Evolutionary conservation across 148 eudicot genomes (phyloP).

Genomic region (Rhododendron henanense): DNA sequence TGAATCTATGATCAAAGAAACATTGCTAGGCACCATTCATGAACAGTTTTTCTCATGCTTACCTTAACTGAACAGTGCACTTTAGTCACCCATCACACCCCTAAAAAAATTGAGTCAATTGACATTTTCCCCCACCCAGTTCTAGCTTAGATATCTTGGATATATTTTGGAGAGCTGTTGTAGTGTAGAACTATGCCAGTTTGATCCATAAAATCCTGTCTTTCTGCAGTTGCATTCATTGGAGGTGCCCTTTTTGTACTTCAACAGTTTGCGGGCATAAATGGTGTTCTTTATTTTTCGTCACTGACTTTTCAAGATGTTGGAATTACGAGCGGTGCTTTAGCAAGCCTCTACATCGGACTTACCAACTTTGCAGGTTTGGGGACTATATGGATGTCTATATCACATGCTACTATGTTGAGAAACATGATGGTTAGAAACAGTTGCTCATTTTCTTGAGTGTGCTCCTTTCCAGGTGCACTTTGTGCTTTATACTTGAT

Average conservation of each 20-base stretch:
- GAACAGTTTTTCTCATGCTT: not conserved
- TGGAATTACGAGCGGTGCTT: conserved; percentile 68
- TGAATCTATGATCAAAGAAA: not conserved
- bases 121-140: not conserved
- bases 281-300: conserved; percentile 78
- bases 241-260: conserved; percentile 77
- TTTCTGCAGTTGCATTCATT: conserved; percentile 60
- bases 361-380: conserved; percentile 83
- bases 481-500: conserved; percentile 42
- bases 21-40: not conserved
- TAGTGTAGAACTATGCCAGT: not conserved
- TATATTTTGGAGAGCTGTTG: not conserved
- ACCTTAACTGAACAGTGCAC: not conserved
- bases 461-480: conserved; percentile 45
- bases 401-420: not conserved
- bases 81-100: not conserved
- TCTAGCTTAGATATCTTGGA: not conserved
- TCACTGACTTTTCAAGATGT: conserved; percentile 79
- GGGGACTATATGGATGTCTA: not conserved
- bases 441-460: not conserved
- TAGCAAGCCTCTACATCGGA: conserved; percentile 74
- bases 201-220: conserved; percentile 6
- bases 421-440: not conserved
- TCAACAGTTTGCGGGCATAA: conserved; percentile 85
- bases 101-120: not conserved